Base-by-base conservation (phyloP, 1,139 yeast species). In the Kodamaea alishanica region DNA sequence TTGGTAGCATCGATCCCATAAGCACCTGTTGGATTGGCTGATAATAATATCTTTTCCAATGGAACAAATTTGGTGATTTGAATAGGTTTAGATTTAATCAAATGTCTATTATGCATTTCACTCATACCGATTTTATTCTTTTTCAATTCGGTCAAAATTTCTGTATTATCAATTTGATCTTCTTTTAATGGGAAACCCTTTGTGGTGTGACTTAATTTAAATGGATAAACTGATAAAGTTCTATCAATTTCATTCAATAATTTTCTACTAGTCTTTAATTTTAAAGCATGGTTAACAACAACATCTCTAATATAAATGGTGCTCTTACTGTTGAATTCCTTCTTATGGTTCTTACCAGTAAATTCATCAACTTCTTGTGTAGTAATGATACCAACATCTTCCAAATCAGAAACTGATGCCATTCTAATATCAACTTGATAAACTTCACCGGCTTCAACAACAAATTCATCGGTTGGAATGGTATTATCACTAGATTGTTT, bases 241-340 rank as follows among this genome's bases (percentile, higher is more conserved):
- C 77, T 79, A 60, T 88, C 96, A 45, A 88, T 76, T 46, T 77
- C 77, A 32, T 80, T 73, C 50, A 90, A 70, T 41, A 90, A 72
- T 46, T 75, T 75, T 61, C 96, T 79, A 5, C 96, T 74, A 23
- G 88, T 73, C 57, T 78, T 82, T 54, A 90, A 70, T 57, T 83
- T 87, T 56, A 90, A 75, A 43, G 79, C 84, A 60, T 90, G 88
- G 41, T 74, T 73, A 43, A 84, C 77, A 22, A 95, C 86, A 59
- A 80, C 86, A 63, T 92, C 98, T 62, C 98, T 80, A 42, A 87
- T 76, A 61, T 73, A 88, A 37, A 89, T 75, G 34, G 94, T 79
- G 37, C 95, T 84, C 57, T 73, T 80, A 35, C 81, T 74, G 46
- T 70, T 71, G 51, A 82, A 68, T 28, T 73, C 72, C 8, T 63